Conservation (phyloP, 2,329 filamentous ascomycete species). For the Aspergillus fructus region DNA sequence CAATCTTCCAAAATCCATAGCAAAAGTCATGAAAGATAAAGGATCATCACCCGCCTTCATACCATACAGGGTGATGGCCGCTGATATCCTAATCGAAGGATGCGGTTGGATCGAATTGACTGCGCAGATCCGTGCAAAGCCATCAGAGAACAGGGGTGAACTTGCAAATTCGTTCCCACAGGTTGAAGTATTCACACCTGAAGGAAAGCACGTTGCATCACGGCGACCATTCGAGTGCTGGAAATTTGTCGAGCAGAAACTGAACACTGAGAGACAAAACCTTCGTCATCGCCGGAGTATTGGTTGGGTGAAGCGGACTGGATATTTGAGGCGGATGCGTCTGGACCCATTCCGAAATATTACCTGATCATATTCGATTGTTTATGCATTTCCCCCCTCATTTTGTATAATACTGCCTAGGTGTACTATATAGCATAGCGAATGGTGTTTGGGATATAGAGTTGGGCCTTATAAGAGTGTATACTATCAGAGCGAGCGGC, state of each 20-base stretch:
- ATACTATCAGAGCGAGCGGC: neutral
- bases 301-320: conserved; percentile 22
- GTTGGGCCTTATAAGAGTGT: neutral
- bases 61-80: conserved; percentile 75
- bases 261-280: conserved; percentile 31
- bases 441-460: conserved; percentile 12
- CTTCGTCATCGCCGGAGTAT: conserved; percentile 26
- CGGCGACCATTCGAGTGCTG: conserved; percentile 35
- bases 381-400: neutral
- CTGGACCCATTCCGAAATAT: neutral
- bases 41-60: conserved; percentile 54
- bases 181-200: conserved; percentile 81
- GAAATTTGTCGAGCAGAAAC: conserved; percentile 33
- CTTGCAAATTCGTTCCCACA: conserved; percentile 50
- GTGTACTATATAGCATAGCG: conserved; percentile 14
- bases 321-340: too few relatives aligned
- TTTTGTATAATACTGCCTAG: neutral
- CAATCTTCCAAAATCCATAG: conserved; percentile 71
- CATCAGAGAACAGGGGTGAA: conserved; percentile 22
- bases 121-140: conserved; percentile 70
- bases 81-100: conserved; percentile 87
- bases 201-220: conserved; percentile 72
- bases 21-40: conserved; percentile 63
- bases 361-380: neutral
- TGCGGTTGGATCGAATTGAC: conserved; percentile 90